Base-by-base conservation (phyloP, 768 basidiomycete genomes). In the Russula griseocarnosa region DNA sequence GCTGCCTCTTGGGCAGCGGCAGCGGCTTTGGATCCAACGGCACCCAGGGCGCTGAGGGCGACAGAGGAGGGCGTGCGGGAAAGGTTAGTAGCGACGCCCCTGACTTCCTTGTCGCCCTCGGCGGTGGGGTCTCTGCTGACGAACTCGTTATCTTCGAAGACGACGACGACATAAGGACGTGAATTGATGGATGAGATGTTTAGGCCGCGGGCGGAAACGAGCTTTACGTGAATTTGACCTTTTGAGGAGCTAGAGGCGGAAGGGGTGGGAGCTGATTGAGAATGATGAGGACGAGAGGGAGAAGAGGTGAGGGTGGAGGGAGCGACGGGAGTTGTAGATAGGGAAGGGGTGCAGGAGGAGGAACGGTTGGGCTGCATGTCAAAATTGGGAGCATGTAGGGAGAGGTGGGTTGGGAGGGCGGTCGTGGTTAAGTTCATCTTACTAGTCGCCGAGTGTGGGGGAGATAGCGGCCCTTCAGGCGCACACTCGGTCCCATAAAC, bases 141-240 rank as follows among this genome's bases (percentile, higher is more conserved):
- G 73, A 98, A 99, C 76, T 99, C 97, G 81, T 94, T 98, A 76
- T 98, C 91, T 79, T 99, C 97, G 76, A 98, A 99, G 75, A 94
- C 90, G 69, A 95, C 94, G 74, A 98, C 95, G 70, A 94, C 91
- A 74, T 99, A 98, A 20, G 94, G 92, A 0, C 86, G 81, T 4
- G 90, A 85, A 66, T 79, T 73, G 49, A 82, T 70, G 16, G 86
- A 82, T 50, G 81, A 81, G 58, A 94, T 87, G 67, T 86, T 86
- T 73, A 99, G 87, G 11, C 82, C 84, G 54, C 92, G 84, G 14
- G 92, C 97, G 68, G 88, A 86, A 75, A 99, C 93, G 73, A 99
- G 86, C 76, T 98, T 98, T 76, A 99, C 89, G 71, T 92, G 92
- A 60, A 99, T 88, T 76, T 94, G 93, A 65, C 90, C 90, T 71